phyloP scores from a whole-genome alignment of 2,329 filamentous ascomycete genomes.

The Xylariaceae sp. region DNA sequence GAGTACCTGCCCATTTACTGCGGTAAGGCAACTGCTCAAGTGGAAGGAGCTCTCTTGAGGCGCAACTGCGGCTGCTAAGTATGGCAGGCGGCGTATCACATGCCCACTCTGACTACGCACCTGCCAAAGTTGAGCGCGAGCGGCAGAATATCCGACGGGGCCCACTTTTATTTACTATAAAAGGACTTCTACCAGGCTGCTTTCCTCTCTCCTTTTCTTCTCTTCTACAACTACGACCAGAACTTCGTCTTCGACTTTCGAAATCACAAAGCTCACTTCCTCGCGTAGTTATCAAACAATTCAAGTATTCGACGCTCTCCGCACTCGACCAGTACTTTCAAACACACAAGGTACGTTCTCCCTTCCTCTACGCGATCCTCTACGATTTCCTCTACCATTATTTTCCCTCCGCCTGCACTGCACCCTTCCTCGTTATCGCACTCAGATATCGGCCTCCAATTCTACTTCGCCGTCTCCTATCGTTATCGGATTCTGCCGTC shows the following conservation, averaged over 20 bases:
- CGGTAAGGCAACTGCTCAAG: no score
- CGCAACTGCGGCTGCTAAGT: no score
- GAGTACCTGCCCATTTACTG: no score
- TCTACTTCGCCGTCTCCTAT: no score
- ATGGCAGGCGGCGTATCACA: no score
- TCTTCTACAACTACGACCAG: background rate
- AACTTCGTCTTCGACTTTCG: background rate
- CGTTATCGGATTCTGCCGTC: background rate
- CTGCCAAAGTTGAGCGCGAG: background rate
- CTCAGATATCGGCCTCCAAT: no score
- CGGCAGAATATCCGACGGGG: background rate
- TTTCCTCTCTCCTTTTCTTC: background rate
- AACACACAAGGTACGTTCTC: constrained; percentile 4
- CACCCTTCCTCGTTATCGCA: background rate
- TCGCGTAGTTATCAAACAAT: background rate
- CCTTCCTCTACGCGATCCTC: no score
- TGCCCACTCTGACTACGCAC: background rate
- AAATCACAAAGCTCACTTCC: no score
- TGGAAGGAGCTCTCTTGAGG: no score
- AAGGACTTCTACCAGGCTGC: background rate
- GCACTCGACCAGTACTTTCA: background rate
- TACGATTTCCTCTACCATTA: no score
- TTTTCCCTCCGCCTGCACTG: no score
- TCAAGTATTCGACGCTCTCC: background rate
- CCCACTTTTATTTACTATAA: background rate